phyloP scores from a whole-genome alignment of 208 protist species.

The Sergeia podlipaevii region DNA sequence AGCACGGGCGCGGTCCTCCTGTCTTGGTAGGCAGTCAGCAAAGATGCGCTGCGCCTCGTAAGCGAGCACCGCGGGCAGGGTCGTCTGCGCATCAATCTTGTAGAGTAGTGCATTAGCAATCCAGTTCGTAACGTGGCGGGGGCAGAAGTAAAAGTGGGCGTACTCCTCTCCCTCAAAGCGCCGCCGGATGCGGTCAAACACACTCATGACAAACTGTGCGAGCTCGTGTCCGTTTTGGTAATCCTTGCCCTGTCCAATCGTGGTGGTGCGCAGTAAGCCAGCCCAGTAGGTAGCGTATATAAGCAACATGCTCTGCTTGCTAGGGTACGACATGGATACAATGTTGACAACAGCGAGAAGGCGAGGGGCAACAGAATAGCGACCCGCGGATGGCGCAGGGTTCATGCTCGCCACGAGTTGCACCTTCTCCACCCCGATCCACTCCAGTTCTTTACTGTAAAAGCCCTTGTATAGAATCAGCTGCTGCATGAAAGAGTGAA shows the following conservation, averaged over 20 bases:
- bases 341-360: constrained; percentile 95
- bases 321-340: constrained; percentile 90
- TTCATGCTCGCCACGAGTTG: constrained; percentile 96
- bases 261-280: constrained; percentile 55
- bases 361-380: constrained; percentile 91
- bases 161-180: constrained; percentile 93
- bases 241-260: constrained; percentile 52
- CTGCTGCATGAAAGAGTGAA: constrained; percentile 97
- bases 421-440: constrained; percentile 91
- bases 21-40: constrained; percentile 87
- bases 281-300: constrained; percentile 93
- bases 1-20: constrained; percentile 65
- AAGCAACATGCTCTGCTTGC: constrained; percentile 73
- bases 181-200: constrained; percentile 90
- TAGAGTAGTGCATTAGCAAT: constrained; percentile 91
- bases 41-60: constrained; percentile 95
- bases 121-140: constrained; percentile 95
- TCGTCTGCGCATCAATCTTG: constrained; percentile 78
- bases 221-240: constrained; percentile 79
- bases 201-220: constrained; percentile 88
- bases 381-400: constrained; percentile 82
- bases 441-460: constrained; percentile 96
- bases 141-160: constrained; percentile 96
- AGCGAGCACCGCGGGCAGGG: constrained; percentile 89
- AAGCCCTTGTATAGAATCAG: constrained; percentile 95